These are phyloP conservation scores for Tarenaya hassleriana DNA, from an alignment of 345 rosid genomes.

Conservation along the genomic window DNA sequence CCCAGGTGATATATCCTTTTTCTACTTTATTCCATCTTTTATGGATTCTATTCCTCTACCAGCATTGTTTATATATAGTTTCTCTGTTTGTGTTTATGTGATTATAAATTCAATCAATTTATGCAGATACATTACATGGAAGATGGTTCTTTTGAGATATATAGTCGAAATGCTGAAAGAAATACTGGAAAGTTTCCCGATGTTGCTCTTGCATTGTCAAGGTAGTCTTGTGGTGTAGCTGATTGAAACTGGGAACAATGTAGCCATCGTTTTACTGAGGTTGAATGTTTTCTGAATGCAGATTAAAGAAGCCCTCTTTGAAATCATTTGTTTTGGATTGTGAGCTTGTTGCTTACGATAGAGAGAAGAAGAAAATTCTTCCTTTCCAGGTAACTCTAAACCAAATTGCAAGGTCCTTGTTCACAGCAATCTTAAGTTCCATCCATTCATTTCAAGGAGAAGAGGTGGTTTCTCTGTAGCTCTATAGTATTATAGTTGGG, in stretches of 20 bases:
- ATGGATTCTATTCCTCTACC: conserved; percentile 8
- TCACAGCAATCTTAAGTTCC: conserved; percentile 9
- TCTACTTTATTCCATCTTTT: conserved; percentile 1
- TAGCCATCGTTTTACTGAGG: conserved; percentile 15
- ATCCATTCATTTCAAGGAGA: neutral
- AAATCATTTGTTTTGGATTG: conserved; percentile 85
- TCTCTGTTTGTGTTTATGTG: conserved; percentile 8
- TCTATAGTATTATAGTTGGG: neutral
- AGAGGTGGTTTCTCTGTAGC: too few relatives aligned
- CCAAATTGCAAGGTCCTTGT: conserved; percentile 12
- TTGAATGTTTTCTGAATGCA: conserved; percentile 30
- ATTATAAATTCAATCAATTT: conserved; percentile 10
- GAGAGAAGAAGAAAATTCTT: conserved; percentile 65
- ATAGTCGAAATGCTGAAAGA: conserved; percentile 89
- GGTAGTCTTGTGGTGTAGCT: conserved; percentile 36
- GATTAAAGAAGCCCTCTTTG: conserved; percentile 66
- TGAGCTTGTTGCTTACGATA: conserved; percentile 85
- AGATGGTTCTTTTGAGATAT: conserved; percentile 82
- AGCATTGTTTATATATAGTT: neutral
- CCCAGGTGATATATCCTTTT: conserved; percentile 55
- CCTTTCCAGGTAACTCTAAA: conserved; percentile 77
- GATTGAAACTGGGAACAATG: conserved; percentile 14
- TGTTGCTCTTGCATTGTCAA: conserved; percentile 62
- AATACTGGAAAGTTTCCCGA: conserved; percentile 92
- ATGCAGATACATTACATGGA: conserved; percentile 83